A percentile compares a stretch with the other conserved stretches of the same genome.
Conservation (phyloP, 164 flowering plant genomes). For the Chimonanthus praecox region DNA sequence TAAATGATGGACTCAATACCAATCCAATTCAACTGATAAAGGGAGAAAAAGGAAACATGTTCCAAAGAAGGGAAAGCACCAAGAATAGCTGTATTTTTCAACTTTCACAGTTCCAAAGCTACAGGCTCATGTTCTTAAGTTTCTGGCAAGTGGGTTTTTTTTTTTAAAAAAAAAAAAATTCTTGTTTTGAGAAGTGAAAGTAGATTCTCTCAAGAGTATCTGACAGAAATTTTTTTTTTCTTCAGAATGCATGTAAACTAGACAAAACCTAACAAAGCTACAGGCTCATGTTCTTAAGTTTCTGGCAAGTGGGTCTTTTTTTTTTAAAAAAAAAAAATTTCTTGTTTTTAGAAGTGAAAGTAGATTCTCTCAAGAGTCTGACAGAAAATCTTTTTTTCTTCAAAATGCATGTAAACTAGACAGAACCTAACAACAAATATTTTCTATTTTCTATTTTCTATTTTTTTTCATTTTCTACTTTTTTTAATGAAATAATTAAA, state of each 20-base stretch:
- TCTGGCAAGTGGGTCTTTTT: conserved; percentile 3
- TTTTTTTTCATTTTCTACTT: too few species aligned
- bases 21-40: too few species aligned
- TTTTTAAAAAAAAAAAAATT: too few species aligned
- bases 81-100: background rate
- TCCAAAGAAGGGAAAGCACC: background rate
- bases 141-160: conserved; percentile 8
- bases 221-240: conserved; percentile 8
- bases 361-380: background rate
- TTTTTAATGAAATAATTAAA: too few species aligned
- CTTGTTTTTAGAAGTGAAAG: background rate
- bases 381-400: conserved; percentile 7
- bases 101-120: conserved; percentile 14
- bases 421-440: too few species aligned
- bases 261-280: background rate
- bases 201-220: background rate
- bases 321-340: too few species aligned
- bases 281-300: conserved; percentile 3
- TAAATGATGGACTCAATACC: too few species aligned
- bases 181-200: background rate
- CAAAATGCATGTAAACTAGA: background rate
- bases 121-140: conserved; percentile 4
- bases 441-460: too few species aligned
- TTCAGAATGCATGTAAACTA: background rate
- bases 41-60: background rate